Percentiles rank a stretch among this genome's conserved stretches.
Conservation (phyloP, 495 filamentous ascomycete species). For the Hypoxylon lienhwacheense region DNA sequence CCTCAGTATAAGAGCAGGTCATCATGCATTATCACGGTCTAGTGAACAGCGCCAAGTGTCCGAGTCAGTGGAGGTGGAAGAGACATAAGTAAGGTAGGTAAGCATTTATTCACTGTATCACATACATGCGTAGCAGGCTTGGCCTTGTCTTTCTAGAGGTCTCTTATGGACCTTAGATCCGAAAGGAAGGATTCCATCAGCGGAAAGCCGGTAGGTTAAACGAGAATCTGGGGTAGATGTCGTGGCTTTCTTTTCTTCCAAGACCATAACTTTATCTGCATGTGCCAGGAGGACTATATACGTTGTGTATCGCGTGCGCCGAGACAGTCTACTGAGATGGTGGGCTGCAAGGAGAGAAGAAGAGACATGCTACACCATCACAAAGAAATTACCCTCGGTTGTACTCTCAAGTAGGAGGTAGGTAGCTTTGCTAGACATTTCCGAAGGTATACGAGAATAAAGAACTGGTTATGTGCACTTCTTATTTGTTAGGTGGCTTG, state of each 20-base stretch:
- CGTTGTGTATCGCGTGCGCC: not conserved
- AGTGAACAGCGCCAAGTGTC: conserved; percentile 5
- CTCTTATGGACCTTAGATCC: conserved; percentile 19
- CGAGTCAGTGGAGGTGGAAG: conserved; percentile 15
- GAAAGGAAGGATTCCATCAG: conserved; percentile 14
- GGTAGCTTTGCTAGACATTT: too few species aligned
- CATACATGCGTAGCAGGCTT: conserved; percentile 13
- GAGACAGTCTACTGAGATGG: not conserved
- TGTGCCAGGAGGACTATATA: conserved; percentile 7
- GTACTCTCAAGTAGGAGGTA: not conserved
- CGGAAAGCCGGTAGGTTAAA: conserved; percentile 28
- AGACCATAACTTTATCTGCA: conserved; percentile 6
- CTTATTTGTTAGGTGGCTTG: too few species aligned
- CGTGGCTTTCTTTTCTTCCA: conserved; percentile 3
- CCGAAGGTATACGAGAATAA: too few species aligned
- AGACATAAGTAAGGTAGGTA: not conserved
- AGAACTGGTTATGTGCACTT: too few species aligned
- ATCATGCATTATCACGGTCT: conserved; percentile 2
- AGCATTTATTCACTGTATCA: conserved; percentile 5
- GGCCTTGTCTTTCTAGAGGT: conserved; percentile 6
- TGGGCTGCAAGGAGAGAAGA: not conserved
- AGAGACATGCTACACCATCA: not conserved
- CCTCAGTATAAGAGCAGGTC: conserved; percentile 11
- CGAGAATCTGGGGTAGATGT: conserved; percentile 27
- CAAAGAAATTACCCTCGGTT: not conserved